A percentile compares a stretch with the other conserved stretches of the same genome.
These are phyloP conservation scores for Rutstroemia sydowiana DNA, from an alignment of 2,329 filamentous ascomycete genomes.

Conservation along the genomic window DNA sequence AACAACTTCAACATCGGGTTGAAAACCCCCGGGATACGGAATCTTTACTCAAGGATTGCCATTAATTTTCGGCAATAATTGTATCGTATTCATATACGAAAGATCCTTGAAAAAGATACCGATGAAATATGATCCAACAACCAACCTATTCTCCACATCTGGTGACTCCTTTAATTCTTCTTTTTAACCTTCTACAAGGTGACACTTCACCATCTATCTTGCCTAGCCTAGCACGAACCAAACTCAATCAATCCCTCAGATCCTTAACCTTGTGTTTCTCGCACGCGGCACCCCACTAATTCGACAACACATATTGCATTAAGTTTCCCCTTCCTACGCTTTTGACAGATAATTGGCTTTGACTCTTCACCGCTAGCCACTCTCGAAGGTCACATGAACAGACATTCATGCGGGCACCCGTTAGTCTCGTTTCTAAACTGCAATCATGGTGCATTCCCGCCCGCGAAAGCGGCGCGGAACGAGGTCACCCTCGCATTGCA, in stretches of 20 bases:
- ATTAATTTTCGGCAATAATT: slow-evolving; percentile 9
- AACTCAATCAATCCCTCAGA: not conserved
- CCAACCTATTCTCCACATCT: slow-evolving; percentile 1
- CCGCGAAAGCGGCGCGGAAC: slow-evolving; percentile 25
- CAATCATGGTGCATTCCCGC: slow-evolving; percentile 21
- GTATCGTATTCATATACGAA: not conserved
- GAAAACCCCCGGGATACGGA: too few species aligned
- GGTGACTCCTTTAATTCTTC: not conserved
- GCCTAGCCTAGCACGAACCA: not conserved
- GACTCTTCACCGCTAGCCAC: slow-evolving; percentile 16
- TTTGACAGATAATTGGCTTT: slow-evolving; percentile 1
- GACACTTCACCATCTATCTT: too few species aligned
- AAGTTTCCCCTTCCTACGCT: not conserved
- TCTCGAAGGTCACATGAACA: slow-evolving; percentile 23
- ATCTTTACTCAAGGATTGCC: slow-evolving; percentile 4
- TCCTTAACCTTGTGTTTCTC: not conserved
- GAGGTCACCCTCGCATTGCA: slow-evolving; percentile 11
- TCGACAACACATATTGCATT: slow-evolving; percentile 23
- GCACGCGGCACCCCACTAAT: slow-evolving; percentile 6
- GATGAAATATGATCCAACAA: not conserved
- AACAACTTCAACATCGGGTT: too few species aligned
- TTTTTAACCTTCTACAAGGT: not conserved
- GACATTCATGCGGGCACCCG: slow-evolving; percentile 24
- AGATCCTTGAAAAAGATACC: not conserved
- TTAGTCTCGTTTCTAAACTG: slow-evolving; percentile 18